Base-by-base conservation (phyloP, 768 basidiomycete species). In the Hypholoma sublateritium region DNA sequence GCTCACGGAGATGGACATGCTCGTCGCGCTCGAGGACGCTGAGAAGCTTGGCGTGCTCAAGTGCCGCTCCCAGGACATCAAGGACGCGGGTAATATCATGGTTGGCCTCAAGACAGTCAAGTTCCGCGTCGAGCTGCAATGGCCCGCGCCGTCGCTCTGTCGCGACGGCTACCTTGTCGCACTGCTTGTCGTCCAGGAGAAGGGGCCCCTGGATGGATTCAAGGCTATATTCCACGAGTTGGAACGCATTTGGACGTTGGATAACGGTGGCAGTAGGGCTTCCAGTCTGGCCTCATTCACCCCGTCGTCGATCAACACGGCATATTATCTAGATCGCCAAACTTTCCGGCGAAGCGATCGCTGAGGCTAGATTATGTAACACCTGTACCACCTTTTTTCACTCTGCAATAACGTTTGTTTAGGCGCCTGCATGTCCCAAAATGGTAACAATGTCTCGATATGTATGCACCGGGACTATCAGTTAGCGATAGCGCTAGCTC, bases 131-230 rank as follows among this genome's bases (percentile, higher is more conserved):
- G 93, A 96, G 67, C 76, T 95, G 62, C 66, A 66, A 51, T 67
- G 69, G 62, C 75, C 74, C 44, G 78, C 81, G 25, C 63, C 61
- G 67, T 59, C 79, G 72, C 44, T 83, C 74, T 59, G 86, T 78
- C 73, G 69, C 34, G 68, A 68, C 46, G 67, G 71, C 9, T 71
- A 68, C 52, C 74, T 78, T 58, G 83, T 88, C 12, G 76, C 78
- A 36, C 70, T 96, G 62, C 76, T 80, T 16, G 67, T 96, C 50
- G 78, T 91, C 13, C 87, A 91, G 61, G 95, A 97, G 75, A 94
- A 87, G 70, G 96, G 96, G 4, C 88, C 94, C 16, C 76, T 85
- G 42, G 91, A 91, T 21, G 87, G 82, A 25, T 93, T 97, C 76
- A 89, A 86, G 70, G 79, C 83, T 50, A 76, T 93, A 25, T 91